A percentile compares a stretch with the other conserved stretches of the same genome.
Evolutionary conservation across 768 basidiomycete genomes (phyloP).

Genomic region (Russula virescens): DNA sequence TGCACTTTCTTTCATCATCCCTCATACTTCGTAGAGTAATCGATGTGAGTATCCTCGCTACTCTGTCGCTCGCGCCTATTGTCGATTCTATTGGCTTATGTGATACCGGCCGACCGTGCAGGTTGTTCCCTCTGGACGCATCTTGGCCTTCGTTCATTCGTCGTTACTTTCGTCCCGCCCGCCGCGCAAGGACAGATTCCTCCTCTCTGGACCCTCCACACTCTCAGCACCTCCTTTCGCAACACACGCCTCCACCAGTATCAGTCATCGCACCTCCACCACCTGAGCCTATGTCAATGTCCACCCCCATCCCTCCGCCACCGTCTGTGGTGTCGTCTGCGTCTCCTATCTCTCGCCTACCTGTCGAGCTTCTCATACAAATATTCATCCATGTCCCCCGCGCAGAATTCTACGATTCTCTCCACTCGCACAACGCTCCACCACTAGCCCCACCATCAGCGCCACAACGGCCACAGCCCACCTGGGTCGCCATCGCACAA

Average conservation of each 20-base stretch:
- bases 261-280: neutral
- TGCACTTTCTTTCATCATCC: too few species aligned
- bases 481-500: constrained; percentile 2
- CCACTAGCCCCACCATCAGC: too few species aligned
- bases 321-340: too few species aligned
- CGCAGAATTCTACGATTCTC: constrained; percentile 11
- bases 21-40: too few species aligned
- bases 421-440: neutral
- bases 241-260: too few species aligned
- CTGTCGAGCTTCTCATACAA: constrained; percentile 9
- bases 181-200: neutral
- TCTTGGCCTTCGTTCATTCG: neutral
- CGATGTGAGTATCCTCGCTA: too few species aligned
- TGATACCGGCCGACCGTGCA: too few species aligned
- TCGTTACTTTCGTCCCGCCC: neutral
- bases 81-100: too few species aligned
- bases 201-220: neutral
- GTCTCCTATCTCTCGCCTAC: constrained; percentile 4
- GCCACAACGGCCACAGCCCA: neutral
- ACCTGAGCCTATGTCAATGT: neutral
- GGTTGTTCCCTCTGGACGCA: neutral
- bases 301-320: neutral
- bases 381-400: constrained; percentile 14
- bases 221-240: neutral
- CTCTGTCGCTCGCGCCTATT: too few species aligned